A percentile compares a stretch with the other conserved stretches of the same genome.
Evolutionary conservation across 2,329 filamentous ascomycete genomes (phyloP).

Genomic region (Biscogniauxia mediterranea): DNA sequence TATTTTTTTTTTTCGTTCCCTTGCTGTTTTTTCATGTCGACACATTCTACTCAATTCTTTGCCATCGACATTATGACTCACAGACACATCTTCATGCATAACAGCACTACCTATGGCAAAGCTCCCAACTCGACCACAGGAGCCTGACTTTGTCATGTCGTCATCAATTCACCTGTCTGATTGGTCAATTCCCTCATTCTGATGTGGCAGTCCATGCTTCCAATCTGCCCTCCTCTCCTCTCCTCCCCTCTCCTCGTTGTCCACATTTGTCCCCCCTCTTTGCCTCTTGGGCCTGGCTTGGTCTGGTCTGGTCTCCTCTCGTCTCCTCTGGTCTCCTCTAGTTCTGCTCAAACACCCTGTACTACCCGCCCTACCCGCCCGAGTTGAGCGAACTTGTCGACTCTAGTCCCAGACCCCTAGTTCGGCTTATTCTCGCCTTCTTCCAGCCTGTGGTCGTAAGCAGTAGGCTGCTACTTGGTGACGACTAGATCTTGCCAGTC

Average conservation of each 20-base stretch:
- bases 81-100: not conserved
- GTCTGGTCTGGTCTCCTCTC: no score
- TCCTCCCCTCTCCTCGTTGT: slow-evolving; percentile 7
- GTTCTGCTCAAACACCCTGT: not conserved
- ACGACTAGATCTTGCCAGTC: slow-evolving; percentile 15
- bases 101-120: slow-evolving; percentile 4
- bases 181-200: slow-evolving; percentile 26
- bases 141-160: slow-evolving; percentile 7
- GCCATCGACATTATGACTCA: slow-evolving; percentile 25
- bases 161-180: slow-evolving; percentile 19
- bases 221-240: slow-evolving; percentile 2
- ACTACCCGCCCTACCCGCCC: not conserved
- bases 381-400: not conserved
- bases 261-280: not conserved
- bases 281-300: slow-evolving; percentile 1
- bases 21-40: slow-evolving; percentile 4
- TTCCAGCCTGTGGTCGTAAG: not conserved
- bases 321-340: not conserved
- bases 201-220: slow-evolving; percentile 2
- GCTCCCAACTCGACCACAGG: slow-evolving; percentile 6
- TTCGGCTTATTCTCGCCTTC: slow-evolving; percentile 3
- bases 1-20: slow-evolving; percentile 8
- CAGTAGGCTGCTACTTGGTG: slow-evolving; percentile 15
- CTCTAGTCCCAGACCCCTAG: not conserved
- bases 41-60: slow-evolving; percentile 10